Evolutionary conservation across 2,329 filamentous ascomycete species (phyloP).

Genomic region (Pseudocercospora pini-densiflorae): DNA sequence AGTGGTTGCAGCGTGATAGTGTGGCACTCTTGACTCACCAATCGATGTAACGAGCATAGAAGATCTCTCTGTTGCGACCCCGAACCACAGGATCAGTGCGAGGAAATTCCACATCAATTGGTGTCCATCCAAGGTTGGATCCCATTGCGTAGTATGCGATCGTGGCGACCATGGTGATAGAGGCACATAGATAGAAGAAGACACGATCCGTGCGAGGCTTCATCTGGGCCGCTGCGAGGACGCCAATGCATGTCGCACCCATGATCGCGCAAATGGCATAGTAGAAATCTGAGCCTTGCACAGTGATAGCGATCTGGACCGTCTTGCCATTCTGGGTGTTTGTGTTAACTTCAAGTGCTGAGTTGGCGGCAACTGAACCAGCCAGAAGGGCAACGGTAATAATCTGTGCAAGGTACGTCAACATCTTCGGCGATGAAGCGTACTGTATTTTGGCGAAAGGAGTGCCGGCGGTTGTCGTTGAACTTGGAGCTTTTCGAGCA

Average conservation of each 20-base stretch:
- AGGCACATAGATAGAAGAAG: slow-evolving; percentile 64
- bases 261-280: slow-evolving; percentile 66
- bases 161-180: slow-evolving; percentile 60
- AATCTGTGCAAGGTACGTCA: background rate
- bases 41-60: slow-evolving; percentile 66
- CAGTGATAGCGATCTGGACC: slow-evolving; percentile 63
- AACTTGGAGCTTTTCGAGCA: background rate
- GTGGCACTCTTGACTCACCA: slow-evolving; percentile 46
- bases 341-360: slow-evolving; percentile 31
- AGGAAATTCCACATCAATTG: slow-evolving; percentile 62
- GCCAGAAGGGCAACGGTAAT: background rate
- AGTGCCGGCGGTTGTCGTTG: background rate
- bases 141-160: slow-evolving; percentile 68
- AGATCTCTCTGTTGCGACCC: slow-evolving; percentile 61
- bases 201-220: slow-evolving; percentile 56
- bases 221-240: slow-evolving; percentile 12
- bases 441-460: background rate
- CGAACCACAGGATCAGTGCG: slow-evolving; percentile 47
- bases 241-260: slow-evolving; percentile 57
- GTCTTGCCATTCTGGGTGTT: slow-evolving; percentile 52
- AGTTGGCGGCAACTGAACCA: background rate
- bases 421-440: background rate
- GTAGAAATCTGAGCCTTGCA: slow-evolving; percentile 64
- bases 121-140: slow-evolving; percentile 63
- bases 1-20: background rate